Percentiles rank a stretch among this genome's conserved stretches.
phyloP scores from a whole-genome alignment of 2,329 filamentous ascomycete species.

The Xylaria sp. region DNA sequence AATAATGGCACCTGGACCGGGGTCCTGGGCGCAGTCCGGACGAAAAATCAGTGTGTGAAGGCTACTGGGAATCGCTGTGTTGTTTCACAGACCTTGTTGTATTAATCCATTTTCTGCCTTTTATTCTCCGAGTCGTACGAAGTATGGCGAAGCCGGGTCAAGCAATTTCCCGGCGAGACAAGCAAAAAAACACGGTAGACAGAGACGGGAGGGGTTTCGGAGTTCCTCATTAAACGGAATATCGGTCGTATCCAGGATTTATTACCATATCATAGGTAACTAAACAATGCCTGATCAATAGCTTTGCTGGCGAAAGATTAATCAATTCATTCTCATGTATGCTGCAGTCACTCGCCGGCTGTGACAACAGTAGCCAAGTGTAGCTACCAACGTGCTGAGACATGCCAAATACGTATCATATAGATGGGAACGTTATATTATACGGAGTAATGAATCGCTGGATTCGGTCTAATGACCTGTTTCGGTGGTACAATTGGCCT shows the following conservation, averaged over 20 bases:
- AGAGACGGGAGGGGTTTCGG: slow-evolving; percentile 37
- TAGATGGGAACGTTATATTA: background rate
- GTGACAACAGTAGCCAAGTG: background rate
- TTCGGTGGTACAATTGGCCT: slow-evolving; percentile 31
- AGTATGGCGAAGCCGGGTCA: slow-evolving; percentile 24
- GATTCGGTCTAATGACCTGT: slow-evolving; percentile 17
- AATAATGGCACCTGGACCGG: slow-evolving; percentile 18
- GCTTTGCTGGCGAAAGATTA: slow-evolving; percentile 7
- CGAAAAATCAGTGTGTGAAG: slow-evolving; percentile 9
- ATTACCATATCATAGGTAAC: slow-evolving; percentile 11
- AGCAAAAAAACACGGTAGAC: slow-evolving; percentile 29
- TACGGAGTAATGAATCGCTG: slow-evolving; percentile 2
- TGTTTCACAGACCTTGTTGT: slow-evolving; percentile 16
- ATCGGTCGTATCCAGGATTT: slow-evolving; percentile 13
- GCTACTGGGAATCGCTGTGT: slow-evolving; percentile 5
- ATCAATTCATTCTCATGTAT: background rate
- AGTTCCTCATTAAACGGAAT: slow-evolving; percentile 35
- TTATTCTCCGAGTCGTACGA: slow-evolving; percentile 29
- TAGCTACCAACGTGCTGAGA: slow-evolving; percentile 31
- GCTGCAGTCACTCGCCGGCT: background rate
- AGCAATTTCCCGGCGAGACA: slow-evolving; percentile 34
- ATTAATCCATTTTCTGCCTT: slow-evolving; percentile 16
- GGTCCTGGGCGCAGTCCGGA: slow-evolving; percentile 15
- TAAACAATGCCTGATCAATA: slow-evolving; percentile 19
- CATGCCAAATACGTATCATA: slow-evolving; percentile 33